phyloP scores from a whole-genome alignment of 495 filamentous ascomycete species.

The Penicillium maclennaniae region DNA sequence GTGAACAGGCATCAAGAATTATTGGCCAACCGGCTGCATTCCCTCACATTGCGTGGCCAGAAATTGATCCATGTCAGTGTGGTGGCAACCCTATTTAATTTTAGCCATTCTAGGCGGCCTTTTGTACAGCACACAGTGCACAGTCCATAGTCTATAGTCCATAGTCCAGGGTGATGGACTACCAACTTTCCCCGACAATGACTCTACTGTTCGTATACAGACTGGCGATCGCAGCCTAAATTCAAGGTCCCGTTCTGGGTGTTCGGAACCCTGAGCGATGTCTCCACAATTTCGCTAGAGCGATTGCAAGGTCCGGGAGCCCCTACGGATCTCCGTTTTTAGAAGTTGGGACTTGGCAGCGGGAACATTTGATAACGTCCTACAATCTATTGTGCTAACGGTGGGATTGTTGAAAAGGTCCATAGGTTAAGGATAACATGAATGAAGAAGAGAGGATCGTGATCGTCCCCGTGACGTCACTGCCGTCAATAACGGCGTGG shows the following conservation, averaged over 20 bases:
- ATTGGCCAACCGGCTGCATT: not conserved
- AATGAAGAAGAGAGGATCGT: not conserved
- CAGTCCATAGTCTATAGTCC: not conserved
- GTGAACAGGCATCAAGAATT: not conserved
- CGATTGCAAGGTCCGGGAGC: not conserved
- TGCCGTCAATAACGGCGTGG: slow-evolving; percentile 28
- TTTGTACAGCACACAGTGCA: not conserved
- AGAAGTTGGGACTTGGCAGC: not conserved
- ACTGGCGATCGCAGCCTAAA: not conserved
- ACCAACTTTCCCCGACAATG: too few relatives aligned
- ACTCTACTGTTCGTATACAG: not conserved
- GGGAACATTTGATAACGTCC: not conserved
- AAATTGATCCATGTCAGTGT: not conserved
- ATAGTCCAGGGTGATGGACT: too few relatives aligned
- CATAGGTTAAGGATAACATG: not conserved
- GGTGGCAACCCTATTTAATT: not conserved
- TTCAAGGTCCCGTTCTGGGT: not conserved
- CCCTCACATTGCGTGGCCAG: not conserved
- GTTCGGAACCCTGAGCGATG: too few relatives aligned
- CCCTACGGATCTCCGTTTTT: not conserved
- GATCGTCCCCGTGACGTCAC: slow-evolving; percentile 8
- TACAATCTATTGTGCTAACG: not conserved
- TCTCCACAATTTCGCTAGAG: not conserved
- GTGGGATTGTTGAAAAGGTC: not conserved
- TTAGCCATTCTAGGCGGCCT: not conserved